Evolutionary conservation across 352 stramenopile genomes (phyloP).

Genomic region (Phytophthora sp.): DNA sequence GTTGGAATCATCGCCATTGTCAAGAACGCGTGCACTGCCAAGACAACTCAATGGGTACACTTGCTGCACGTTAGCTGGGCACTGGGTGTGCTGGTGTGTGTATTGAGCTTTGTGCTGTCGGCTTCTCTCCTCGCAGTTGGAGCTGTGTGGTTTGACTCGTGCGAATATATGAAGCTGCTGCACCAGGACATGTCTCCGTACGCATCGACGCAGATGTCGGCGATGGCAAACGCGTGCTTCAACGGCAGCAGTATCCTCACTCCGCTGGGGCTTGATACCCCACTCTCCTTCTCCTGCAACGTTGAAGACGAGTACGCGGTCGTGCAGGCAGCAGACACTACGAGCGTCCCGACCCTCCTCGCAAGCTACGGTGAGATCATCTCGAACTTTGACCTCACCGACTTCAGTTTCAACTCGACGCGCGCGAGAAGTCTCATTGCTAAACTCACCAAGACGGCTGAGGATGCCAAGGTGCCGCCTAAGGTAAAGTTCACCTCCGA

Average conservation of each 20-base stretch:
- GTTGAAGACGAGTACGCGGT: slow-evolving; percentile 65
- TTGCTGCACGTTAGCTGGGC: slow-evolving; percentile 80
- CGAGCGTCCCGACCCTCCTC: slow-evolving; percentile 41
- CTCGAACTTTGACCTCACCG: slow-evolving; percentile 52
- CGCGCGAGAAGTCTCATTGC: slow-evolving; percentile 49
- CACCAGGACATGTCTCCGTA: slow-evolving; percentile 78
- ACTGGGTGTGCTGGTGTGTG: slow-evolving; percentile 75
- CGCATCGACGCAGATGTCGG: slow-evolving; percentile 59
- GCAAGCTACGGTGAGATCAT: slow-evolving; percentile 53
- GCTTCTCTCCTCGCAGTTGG: slow-evolving; percentile 75
- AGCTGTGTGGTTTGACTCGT: slow-evolving; percentile 82
- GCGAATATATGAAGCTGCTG: slow-evolving; percentile 85
- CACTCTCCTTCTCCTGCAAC: slow-evolving; percentile 66
- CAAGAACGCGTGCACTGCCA: slow-evolving; percentile 74
- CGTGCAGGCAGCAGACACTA: slow-evolving; percentile 51
- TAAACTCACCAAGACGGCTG: slow-evolving; percentile 42
- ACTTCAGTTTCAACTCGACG: slow-evolving; percentile 72
- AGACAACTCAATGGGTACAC: slow-evolving; percentile 76
- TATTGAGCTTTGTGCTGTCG: slow-evolving; percentile 79
- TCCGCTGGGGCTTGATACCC: slow-evolving; percentile 56
- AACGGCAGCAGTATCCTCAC: slow-evolving; percentile 64
- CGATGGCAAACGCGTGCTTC: slow-evolving; percentile 76
- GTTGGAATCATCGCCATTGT: slow-evolving; percentile 72
- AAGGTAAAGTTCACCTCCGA: slow-evolving; percentile 51
- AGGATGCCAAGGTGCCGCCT: slow-evolving; percentile 15